phyloP scores from a whole-genome alignment of 768 basidiomycete genomes.

The Suillus occidentalis region DNA sequence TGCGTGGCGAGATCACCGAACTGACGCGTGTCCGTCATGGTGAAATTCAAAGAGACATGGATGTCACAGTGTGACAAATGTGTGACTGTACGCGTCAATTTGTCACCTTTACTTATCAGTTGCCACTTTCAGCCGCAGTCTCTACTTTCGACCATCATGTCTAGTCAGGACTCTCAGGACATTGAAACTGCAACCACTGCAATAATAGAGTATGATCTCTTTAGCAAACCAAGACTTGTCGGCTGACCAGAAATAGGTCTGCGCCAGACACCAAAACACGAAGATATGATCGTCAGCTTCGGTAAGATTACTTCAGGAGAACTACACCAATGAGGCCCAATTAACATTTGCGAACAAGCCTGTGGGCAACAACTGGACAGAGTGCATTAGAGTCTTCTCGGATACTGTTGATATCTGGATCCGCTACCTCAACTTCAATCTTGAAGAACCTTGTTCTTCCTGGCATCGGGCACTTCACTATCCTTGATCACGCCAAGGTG shows the following conservation, averaged over 20 bases:
- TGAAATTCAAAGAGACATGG: not conserved
- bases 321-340: slow-evolving; percentile 2
- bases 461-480: slow-evolving; percentile 93
- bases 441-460: slow-evolving; percentile 97
- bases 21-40: slow-evolving; percentile 56
- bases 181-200: slow-evolving; percentile 46
- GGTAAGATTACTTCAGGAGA: slow-evolving; percentile 46
- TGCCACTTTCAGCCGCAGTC: slow-evolving; percentile 4
- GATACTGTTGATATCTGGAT: slow-evolving; percentile 76
- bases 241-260: slow-evolving; percentile 36
- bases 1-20: slow-evolving; percentile 86
- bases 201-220: slow-evolving; percentile 33
- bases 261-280: slow-evolving; percentile 86
- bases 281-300: slow-evolving; percentile 92
- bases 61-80: slow-evolving; percentile 11
- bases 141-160: slow-evolving; percentile 23
- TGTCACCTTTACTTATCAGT: slow-evolving; percentile 9
- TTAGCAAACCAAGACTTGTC: not conserved
- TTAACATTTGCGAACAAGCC: slow-evolving; percentile 40
- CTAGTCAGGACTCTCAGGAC: slow-evolving; percentile 43
- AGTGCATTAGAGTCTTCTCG: slow-evolving; percentile 81
- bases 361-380: slow-evolving; percentile 96
- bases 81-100: slow-evolving; percentile 12
- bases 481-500: slow-evolving; percentile 68
- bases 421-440: slow-evolving; percentile 83